These are phyloP conservation scores for Rhododendron mucronatum DNA, from an alignment of 148 eudicot species.

Conservation along the genomic window DNA sequence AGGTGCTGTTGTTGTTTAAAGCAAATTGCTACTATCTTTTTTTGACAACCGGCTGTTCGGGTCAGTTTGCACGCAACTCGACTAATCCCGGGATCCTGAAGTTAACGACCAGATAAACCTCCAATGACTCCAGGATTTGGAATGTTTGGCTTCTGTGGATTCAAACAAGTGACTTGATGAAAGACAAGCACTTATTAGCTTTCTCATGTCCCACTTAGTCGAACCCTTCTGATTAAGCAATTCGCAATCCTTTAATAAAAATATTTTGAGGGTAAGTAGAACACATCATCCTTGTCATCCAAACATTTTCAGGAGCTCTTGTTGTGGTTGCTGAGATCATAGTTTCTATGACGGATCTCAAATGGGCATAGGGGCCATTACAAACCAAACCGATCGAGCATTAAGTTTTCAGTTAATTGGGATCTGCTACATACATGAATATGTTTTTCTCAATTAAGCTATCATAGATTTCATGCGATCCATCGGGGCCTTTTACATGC, in stretches of 20 bases:
- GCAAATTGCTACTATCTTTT: not conserved
- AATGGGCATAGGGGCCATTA: not conserved
- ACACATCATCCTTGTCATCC: conserved; percentile 4
- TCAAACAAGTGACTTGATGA: not conserved
- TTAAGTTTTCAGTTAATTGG: not conserved
- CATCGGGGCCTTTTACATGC: not conserved
- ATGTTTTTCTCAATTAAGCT: not conserved
- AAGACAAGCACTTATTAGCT: too few relatives aligned
- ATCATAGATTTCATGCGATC: not conserved
- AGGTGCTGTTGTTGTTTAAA: conserved; percentile 16
- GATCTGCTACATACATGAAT: not conserved
- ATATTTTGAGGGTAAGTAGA: not conserved
- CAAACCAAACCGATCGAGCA: not conserved
- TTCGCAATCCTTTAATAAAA: not conserved
- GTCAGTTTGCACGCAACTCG: not conserved
- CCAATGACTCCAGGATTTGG: not conserved
- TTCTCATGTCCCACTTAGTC: not conserved
- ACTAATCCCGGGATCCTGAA: too few relatives aligned
- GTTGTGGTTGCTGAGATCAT: not conserved
- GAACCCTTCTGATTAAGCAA: not conserved
- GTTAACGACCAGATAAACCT: not conserved
- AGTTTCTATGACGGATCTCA: not conserved
- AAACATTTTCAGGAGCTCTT: not conserved
- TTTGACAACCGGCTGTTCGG: not conserved
- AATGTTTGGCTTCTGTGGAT: not conserved